Evolutionary conservation across 2,329 filamentous ascomycete genomes (phyloP), one percentile per base, ranked within the genome.

Genomic region (Aspergillus flavus): DNA sequence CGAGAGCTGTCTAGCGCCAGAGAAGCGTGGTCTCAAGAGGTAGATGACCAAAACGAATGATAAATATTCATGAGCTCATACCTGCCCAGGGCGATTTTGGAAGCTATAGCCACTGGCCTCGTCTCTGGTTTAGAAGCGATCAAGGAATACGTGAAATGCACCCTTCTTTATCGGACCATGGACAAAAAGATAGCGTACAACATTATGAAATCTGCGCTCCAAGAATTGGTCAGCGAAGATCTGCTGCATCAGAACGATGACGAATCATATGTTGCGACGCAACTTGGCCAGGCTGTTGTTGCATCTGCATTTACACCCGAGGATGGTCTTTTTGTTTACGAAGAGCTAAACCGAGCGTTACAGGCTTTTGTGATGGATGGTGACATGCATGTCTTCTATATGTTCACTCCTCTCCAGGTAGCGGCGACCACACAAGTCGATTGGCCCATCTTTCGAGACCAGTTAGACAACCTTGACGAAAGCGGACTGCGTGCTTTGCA

Each of bases 341-440:
- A 86, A 53, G 91, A 94, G 74, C 81, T 93, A 55, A 83, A 83
- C 62, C 85, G 85, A 67, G 89, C 91, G 0, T 81, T 93, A 3
- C 82, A 85, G 64, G 89, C 89, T 1, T 93, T 94, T 71, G 91
- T 93, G 14, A 89, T 94, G 86, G 90, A 93, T 71, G 89, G 90
- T 4, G 91, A 94, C 66, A 89, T 94, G 87, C 91, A 93, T 70
- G 85, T 92, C 14, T 84, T 93, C 54, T 94, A 93, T 73, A 88
- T 87, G 43, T 93, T 93, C 66, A 93, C 91, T 0, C 91, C 91
- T 0, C 84, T 93, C 2, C 87, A 91, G 63, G 73, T 76, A 26
- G 74, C 77, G 10, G 71, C 71, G 43, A 71, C 69, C 21, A 78
- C 83, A 3, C 79, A 81, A 10, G 84, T 93, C 61, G 89, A 92